Percentiles rank a stretch among this genome's conserved stretches.
These are phyloP conservation scores for Plasmodium sp. DNA, from an alignment of 169 alveolate genomes.

Conservation along the genomic window DNA sequence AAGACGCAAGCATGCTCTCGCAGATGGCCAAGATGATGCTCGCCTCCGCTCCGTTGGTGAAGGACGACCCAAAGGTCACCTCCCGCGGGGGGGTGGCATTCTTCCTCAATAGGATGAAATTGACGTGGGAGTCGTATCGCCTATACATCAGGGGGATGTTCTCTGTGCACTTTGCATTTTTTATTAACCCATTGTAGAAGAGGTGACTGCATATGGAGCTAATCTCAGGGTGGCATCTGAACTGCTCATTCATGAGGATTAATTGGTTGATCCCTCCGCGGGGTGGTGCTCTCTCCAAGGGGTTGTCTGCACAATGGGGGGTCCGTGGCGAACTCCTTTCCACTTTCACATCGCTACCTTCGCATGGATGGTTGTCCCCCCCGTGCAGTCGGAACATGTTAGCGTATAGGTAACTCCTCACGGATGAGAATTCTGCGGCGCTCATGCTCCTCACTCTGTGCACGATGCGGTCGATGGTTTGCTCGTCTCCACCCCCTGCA, in stretches of 20 bases:
- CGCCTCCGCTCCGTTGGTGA: constrained; percentile 21
- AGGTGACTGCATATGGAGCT: constrained; percentile 58
- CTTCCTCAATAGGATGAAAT: constrained; percentile 21
- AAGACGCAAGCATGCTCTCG: constrained; percentile 36
- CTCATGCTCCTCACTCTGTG: neutral
- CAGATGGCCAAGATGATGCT: constrained; percentile 49
- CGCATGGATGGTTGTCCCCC: neutral
- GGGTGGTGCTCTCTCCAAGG: neutral
- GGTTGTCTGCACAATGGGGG: neutral
- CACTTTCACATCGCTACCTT: neutral
- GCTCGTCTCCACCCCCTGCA: neutral
- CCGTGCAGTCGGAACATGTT: constrained; percentile 31
- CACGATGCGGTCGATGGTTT: neutral
- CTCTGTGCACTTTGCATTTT: constrained; percentile 33
- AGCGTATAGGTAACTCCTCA: neutral
- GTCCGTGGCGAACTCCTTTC: neutral
- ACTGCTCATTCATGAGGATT: constrained; percentile 52
- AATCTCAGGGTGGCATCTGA: constrained; percentile 69
- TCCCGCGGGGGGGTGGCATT: neutral
- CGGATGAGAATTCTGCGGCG: neutral
- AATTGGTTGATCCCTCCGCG: constrained; percentile 1
- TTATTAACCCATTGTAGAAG: constrained; percentile 38
- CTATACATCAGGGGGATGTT: neutral
- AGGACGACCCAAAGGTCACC: neutral
- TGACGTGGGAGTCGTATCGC: constrained; percentile 20